Percentiles rank a stretch among this genome's conserved stretches.
Conservation (phyloP, 2,329 filamentous ascomycete genomes). For the Hypoxylon sp. region DNA sequence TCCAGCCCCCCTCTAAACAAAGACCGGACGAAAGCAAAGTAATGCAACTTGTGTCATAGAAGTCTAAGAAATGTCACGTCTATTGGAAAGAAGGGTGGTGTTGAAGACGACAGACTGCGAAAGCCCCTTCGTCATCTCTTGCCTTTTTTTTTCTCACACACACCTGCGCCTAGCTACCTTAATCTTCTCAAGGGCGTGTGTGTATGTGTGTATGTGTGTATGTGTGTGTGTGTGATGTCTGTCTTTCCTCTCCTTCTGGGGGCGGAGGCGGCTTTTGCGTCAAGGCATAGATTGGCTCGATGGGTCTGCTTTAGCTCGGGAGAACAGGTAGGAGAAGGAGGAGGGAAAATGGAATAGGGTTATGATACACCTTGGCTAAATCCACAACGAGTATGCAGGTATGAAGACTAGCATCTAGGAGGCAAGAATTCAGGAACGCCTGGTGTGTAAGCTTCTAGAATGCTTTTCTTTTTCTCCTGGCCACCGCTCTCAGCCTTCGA, state of each 20-base stretch:
- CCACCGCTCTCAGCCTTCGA: constrained; percentile 10
- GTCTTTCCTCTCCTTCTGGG: background rate
- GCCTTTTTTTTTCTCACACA: constrained; percentile 1
- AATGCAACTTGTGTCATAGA: constrained; percentile 30
- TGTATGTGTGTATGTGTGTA: too few species aligned
- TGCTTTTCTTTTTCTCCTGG: constrained; percentile 5
- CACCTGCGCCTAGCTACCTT: constrained; percentile 3
- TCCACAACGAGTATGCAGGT: background rate
- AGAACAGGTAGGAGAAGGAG: background rate
- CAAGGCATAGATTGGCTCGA: constrained; percentile 25
- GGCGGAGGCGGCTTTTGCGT: too few species aligned
- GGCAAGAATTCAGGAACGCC: too few species aligned
- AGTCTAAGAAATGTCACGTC: constrained; percentile 25
- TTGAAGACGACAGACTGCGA: constrained; percentile 17
- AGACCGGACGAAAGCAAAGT: constrained; percentile 29
- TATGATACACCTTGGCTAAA: constrained; percentile 21
- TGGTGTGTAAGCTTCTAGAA: constrained; percentile 35
- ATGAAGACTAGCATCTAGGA: constrained; percentile 11
- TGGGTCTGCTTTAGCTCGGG: constrained; percentile 5
- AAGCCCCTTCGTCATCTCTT: constrained; percentile 41
- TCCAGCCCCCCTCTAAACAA: constrained; percentile 18
- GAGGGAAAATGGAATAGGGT: constrained; percentile 25
- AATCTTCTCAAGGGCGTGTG: too few species aligned
- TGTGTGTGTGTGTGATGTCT: constrained; percentile 24
- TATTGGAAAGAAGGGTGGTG: constrained; percentile 17